A percentile compares a stretch with the other conserved stretches of the same genome.
phyloP scores from a whole-genome alignment of 805 yeast species.

The Sugiyamaella smithiae region DNA sequence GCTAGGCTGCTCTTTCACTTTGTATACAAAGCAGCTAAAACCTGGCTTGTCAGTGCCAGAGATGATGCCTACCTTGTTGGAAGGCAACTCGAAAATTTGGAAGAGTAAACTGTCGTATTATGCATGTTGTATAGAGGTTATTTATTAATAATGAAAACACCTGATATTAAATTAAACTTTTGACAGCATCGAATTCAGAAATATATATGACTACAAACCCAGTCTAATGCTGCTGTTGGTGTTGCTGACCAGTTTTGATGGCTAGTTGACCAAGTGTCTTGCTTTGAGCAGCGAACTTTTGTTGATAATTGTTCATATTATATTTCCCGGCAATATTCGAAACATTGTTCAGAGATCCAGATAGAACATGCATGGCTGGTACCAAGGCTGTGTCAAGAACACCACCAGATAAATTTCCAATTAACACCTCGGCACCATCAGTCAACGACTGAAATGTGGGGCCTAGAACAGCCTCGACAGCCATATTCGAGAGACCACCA shows the following conservation, averaged over 20 bases:
- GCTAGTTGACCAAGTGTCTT: constrained; percentile 5
- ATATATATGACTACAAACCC: too few species aligned
- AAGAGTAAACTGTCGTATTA: constrained; percentile 1
- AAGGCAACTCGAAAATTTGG: constrained; percentile 33
- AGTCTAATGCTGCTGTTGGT: constrained; percentile 3
- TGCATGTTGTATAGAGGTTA: constrained; percentile 1
- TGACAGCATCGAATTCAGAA: too few species aligned
- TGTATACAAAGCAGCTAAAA: constrained; percentile 6
- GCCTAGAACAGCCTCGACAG: constrained; percentile 27
- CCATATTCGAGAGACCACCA: constrained; percentile 27
- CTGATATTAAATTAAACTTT: neutral
- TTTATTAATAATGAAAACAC: constrained; percentile 5
- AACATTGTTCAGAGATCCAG: constrained; percentile 22
- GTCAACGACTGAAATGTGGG: constrained; percentile 34
- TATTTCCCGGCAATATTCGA: constrained; percentile 24
- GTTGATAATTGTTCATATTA: constrained; percentile 17
- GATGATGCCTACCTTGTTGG: constrained; percentile 36
- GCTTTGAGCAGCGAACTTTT: constrained; percentile 21
- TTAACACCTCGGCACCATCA: constrained; percentile 34
- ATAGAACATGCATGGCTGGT: constrained; percentile 25
- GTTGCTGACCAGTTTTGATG: constrained; percentile 12
- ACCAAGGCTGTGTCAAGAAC: constrained; percentile 27
- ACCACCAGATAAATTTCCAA: constrained; percentile 26
- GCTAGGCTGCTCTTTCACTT: neutral
- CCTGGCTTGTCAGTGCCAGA: constrained; percentile 25